Evolutionary conservation across 441 rosid genomes (phyloP), one percentile per base, ranked within the genome.

Genomic region (Kokia cookei): DNA sequence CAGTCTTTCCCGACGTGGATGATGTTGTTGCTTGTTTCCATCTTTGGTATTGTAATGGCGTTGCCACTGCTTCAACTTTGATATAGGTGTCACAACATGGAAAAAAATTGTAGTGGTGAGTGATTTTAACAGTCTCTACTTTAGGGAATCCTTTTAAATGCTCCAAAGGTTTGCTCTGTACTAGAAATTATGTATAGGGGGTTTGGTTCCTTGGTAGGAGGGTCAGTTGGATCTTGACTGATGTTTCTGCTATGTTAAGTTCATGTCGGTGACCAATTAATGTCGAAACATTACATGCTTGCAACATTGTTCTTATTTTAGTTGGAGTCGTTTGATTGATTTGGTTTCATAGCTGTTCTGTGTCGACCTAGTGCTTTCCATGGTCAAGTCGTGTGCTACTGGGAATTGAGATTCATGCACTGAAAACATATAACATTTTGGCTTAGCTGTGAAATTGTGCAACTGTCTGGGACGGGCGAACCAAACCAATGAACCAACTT

Each of bases 41-140:
- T 92, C 75, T 90, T 92, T 61, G 97, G 99, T 51, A 75, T 93
- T 15, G 96, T 93, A 67, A 96, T 96, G 99, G 95, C 98, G 1
- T 82, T 96, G 81, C 98, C 99, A 53, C 80, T 96, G 76, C 97
- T 96, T 73, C 98, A 93, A 79, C 96, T 87, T 68, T 92, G 85
- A 91, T 66, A 51, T 19, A 72, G 57, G 60, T 24, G 51, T 35
- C 27, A 35, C 37, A 14, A 60, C 72, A 57, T 67, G 75, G 69
- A 75, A 62, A 72, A 40, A 32, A 7, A 70, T 17, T 63, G 53
- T 76, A 75, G 65, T 48, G 77, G 55, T 81, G 75, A 74, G 82
- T 57, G 50, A 58, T 42, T 40, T 61, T 71, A 3, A 72, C 72
- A 59, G 72, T 72, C 54, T 62, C 59, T 53, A 22, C 71, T 74